phyloP scores from a whole-genome alignment of 495 filamentous ascomycete genomes.

The Niebla homalea region DNA sequence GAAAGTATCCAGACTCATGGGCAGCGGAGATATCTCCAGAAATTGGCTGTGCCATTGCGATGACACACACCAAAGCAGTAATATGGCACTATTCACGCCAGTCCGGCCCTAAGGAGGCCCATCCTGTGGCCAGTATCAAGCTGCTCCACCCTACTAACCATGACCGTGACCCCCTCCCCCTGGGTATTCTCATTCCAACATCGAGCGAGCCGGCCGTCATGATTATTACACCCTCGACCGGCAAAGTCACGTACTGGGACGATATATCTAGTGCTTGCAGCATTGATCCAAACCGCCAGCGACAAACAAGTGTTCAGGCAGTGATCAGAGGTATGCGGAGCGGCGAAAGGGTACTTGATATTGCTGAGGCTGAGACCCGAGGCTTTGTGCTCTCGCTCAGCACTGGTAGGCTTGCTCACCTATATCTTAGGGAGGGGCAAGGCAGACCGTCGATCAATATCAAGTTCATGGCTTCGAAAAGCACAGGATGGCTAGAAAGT shows the following conservation, averaged over 20 bases:
- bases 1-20: conserved; percentile 21
- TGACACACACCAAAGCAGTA: conserved; percentile 67
- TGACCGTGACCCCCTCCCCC: conserved; percentile 50
- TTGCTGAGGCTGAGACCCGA: conserved; percentile 71
- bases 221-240: conserved; percentile 65
- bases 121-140: conserved; percentile 42
- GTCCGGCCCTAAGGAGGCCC: conserved; percentile 51
- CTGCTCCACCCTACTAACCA: conserved; percentile 60
- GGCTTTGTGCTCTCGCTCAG: conserved; percentile 77
- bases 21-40: conserved; percentile 47
- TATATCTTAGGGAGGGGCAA: conserved; percentile 71
- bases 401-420: conserved; percentile 69
- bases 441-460: conserved; percentile 67
- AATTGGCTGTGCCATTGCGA: conserved; percentile 61
- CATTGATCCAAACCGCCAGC: conserved; percentile 60
- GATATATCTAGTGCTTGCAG: conserved; percentile 72
- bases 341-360: conserved; percentile 60
- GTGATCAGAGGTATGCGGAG: conserved; percentile 56
- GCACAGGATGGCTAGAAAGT: conserved; percentile 58
- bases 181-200: conserved; percentile 69
- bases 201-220: conserved; percentile 70
- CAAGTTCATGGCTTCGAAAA: conserved; percentile 46
- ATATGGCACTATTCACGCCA: conserved; percentile 76
- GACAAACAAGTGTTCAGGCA: conserved; percentile 62
- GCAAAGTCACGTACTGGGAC: conserved; percentile 89